Evolutionary conservation across 805 yeast genomes (phyloP).

Genomic region (Candida michaelii): DNA sequence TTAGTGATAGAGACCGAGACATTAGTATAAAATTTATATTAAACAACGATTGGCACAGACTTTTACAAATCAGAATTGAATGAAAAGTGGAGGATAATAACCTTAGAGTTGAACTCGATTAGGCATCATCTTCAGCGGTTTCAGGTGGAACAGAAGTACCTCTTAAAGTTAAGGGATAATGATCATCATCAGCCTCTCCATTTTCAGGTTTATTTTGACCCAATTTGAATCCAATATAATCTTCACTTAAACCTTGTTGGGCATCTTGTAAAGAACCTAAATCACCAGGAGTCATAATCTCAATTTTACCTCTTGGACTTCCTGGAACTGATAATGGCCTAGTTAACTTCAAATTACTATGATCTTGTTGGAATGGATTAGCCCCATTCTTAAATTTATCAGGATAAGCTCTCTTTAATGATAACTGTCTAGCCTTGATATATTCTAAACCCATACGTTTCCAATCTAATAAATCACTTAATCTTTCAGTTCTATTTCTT

Average conservation of each 20-base stretch:
- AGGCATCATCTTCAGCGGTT: constrained; percentile 2
- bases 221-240: constrained; percentile 62
- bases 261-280: constrained; percentile 95
- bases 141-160: constrained; percentile 48
- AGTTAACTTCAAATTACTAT: constrained; percentile 65
- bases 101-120: not conserved
- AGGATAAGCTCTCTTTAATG: constrained; percentile 92
- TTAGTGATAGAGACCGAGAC: no score
- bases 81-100: not conserved
- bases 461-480: constrained; percentile 94
- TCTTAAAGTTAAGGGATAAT: constrained; percentile 49
- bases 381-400: constrained; percentile 62
- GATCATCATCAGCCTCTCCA: constrained; percentile 31
- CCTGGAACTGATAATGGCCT: constrained; percentile 97
- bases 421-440: constrained; percentile 88
- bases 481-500: constrained; percentile 93
- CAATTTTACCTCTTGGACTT: constrained; percentile 76
- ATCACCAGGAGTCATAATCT: constrained; percentile 96
- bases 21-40: no score
- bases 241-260: constrained; percentile 65
- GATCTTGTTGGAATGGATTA: constrained; percentile 43
- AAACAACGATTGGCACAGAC: not conserved
- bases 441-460: constrained; percentile 97
- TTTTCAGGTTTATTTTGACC: constrained; percentile 44
- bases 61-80: no score